Base-by-base conservation (phyloP, 2,329 filamentous ascomycete genomes). In the Aspergillus uvarum region DNA sequence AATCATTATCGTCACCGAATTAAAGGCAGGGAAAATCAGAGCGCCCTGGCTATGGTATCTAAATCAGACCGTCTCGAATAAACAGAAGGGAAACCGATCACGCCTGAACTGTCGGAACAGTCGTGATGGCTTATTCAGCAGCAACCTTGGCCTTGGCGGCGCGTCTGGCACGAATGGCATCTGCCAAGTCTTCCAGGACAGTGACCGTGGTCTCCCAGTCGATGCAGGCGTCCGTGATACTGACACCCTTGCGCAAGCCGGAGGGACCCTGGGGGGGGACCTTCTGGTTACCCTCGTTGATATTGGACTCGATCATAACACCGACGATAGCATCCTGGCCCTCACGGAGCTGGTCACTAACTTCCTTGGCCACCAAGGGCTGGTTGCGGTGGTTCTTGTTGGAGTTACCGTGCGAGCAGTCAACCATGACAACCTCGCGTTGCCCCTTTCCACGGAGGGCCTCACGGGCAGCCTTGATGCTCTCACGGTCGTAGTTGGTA, bases 231-330 rank as follows among this genome's bases (percentile, higher is more conserved):
- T 97, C 93, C 1, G 93, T 97, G 79, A 97, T 97, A 77, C 89
- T 94, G 71, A 97, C 90, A 67, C 93, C 93, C 79, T 91, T 92
- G 82, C 92, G 91, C 54, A 97, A 83, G 7, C 79, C 90, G 1
- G 86, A 76, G 7, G 90, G 89, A 8, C 93, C 94, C 77, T 96
- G 91, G 1, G 87, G 77, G 0, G 92, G 92, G 1, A 96, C 91
- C 82, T 96, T 96, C 74, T 92, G 89, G 82, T 88, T 91, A 70
- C 86, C 88, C 80, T 96, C 95, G 77, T 94, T 87, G 83, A 98
- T 94, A 80, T 98, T 94, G 73, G 92, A 96, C 82, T 99, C 94
- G 70, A 99, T 96, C 94, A 99, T 99, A 73, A 98, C 92, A 75
- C 93, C 95, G 66, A 98, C 86, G 70, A 99, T 96, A 65, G 87